Evolutionary conservation across 768 basidiomycete species (phyloP), one percentile per base, ranked within the genome.

Genomic region (Pleurotus cornucopiae): DNA sequence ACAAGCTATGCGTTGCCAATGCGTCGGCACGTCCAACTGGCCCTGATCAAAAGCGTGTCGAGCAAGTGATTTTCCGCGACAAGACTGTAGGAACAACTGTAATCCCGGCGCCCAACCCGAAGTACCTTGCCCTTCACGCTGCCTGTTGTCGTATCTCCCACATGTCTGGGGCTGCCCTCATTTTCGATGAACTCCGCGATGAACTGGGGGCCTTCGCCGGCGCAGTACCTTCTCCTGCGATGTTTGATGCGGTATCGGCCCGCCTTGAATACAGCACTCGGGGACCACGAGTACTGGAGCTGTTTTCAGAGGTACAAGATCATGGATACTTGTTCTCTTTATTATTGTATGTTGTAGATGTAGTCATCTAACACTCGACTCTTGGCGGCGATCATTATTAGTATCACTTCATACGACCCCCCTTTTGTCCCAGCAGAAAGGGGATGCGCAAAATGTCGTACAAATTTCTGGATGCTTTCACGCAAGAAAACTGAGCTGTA

Each of bases 121-220:
- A 37, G 16, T 58, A 54, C 43, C 49, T 54, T n/a, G 16, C 30
- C 6, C 51, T 58, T 13, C 57, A 58, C 46, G 57, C 57, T 16
- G 51, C 57, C 25, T 54, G 57, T 40, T 53, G 51, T 45, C 57
- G 57, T 14, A 38, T 58, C n/a, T 44, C 57, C 16, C 21, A 30
- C 20, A n/a, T 54, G 57, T 58, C 57, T 45, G 57, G 54, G 18
- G 57, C 57, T 12, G 52, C 57, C 37, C 38, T 43, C 40, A 23
- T 44, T 49, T 14, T 54, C 18, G 41, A 43, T 25, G 43, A 44
- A n/a, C 39, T 57, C 21, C 20, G 3, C 25, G n/a, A 49, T n/a
- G 4, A 4, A 14, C 14, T 3, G 14, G 14, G 23, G 0, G 18
- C 26, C 6, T n/a, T 20, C 14, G 26, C 20, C 6, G 30, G 30